Conservation (phyloP, 805 yeast genomes). For the Wilhelminamyces savonicus region DNA sequence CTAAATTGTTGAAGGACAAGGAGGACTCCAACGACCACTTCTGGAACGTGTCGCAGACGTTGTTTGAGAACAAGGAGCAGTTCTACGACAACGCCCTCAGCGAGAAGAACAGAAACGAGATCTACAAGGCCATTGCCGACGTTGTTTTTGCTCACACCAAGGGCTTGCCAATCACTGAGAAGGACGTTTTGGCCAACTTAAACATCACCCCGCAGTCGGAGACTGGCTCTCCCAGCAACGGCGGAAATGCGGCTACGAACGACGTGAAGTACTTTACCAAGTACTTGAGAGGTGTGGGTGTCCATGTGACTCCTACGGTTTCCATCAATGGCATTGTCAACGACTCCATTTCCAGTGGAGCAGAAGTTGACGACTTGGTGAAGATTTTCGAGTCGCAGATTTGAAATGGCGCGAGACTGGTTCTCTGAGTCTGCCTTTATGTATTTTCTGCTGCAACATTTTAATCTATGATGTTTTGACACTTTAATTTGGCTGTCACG, state of each 20-base stretch:
- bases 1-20: constrained; percentile 47
- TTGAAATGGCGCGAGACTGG: too few species aligned
- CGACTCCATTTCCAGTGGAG: constrained; percentile 55
- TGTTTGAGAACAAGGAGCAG: constrained; percentile 49
- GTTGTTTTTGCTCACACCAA: constrained; percentile 14
- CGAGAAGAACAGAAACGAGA: constrained; percentile 47
- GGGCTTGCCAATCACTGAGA: constrained; percentile 24
- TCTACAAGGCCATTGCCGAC: constrained; percentile 41
- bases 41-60: constrained; percentile 45
- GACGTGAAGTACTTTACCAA: constrained; percentile 72
- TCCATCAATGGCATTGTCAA: constrained; percentile 61
- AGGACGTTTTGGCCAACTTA: constrained; percentile 31
- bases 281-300: constrained; percentile 68
- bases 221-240: constrained; percentile 34
- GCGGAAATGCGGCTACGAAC: constrained; percentile 51
- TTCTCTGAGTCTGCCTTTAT: too few species aligned
- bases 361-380: constrained; percentile 41
- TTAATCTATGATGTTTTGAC: too few species aligned
- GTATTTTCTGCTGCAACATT: too few species aligned
- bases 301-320: constrained; percentile 84
- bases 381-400: constrained; percentile 26
- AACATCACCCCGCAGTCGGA: constrained; percentile 22
- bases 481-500: too few species aligned
- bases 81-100: constrained; percentile 60
- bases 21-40: constrained; percentile 19